phyloP scores from a whole-genome alignment of 140 eudicot species.

The Cichorium intybus region DNA sequence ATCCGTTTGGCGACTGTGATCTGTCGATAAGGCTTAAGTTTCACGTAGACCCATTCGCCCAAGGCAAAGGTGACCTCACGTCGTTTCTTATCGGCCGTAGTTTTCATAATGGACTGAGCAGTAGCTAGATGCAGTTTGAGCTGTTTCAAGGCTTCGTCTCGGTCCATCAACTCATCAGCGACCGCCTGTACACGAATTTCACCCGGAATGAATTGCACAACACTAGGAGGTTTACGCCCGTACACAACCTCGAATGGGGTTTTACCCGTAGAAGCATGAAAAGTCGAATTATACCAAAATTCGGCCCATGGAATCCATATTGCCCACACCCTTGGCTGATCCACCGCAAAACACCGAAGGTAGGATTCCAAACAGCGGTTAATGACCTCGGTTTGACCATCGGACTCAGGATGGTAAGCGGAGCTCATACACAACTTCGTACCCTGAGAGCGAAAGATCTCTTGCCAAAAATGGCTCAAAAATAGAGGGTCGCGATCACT shows the following conservation, averaged over 20 bases:
- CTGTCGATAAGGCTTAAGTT: background rate
- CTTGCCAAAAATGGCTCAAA: too few species aligned
- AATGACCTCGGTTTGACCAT: too few species aligned
- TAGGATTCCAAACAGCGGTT: too few species aligned
- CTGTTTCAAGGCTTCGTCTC: background rate
- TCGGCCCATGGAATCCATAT: background rate
- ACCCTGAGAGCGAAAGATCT: too few species aligned
- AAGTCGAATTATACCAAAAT: background rate
- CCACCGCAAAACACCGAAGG: too few species aligned
- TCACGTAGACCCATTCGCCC: background rate
- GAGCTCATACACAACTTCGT: too few species aligned
- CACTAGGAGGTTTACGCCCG: background rate
- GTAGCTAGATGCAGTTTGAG: background rate
- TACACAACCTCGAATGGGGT: too few species aligned
- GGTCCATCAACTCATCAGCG: background rate
- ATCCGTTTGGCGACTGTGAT: background rate
- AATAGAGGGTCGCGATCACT: background rate
- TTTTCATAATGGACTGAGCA: background rate
- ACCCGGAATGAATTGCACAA: background rate
- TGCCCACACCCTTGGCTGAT: background rate
- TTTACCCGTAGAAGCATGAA: too few species aligned
- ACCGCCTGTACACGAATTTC: background rate
- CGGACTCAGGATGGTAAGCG: too few species aligned
- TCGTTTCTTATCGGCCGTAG: too few species aligned
- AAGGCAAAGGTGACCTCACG: background rate